Evolutionary conservation across 805 yeast genomes (phyloP).

Genomic region (Sporopachydermia quercuum): DNA sequence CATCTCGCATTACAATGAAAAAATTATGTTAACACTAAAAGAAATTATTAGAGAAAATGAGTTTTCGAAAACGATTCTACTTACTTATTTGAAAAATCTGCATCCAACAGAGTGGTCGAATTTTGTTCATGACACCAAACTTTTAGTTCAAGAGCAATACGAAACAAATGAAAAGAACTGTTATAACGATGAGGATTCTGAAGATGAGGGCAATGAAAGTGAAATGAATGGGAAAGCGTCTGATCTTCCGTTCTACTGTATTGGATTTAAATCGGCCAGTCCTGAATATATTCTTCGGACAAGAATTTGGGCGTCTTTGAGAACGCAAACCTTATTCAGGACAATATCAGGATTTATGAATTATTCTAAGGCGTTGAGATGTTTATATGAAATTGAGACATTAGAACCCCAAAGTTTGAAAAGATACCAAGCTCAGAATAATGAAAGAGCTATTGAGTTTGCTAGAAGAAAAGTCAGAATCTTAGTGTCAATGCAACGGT

Average conservation of each 20-base stretch:
- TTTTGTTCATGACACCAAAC: constrained; percentile 90
- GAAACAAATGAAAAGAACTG: constrained; percentile 7
- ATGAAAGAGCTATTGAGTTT: constrained; percentile 23
- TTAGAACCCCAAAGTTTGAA: constrained; percentile 94
- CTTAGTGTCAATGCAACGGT: constrained; percentile 80
- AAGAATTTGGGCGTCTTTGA: constrained; percentile 94
- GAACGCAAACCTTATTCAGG: constrained; percentile 93
- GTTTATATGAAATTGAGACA: constrained; percentile 86
- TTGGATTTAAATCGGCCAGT: constrained; percentile 95
- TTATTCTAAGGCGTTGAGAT: constrained; percentile 89
- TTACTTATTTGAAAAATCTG: constrained; percentile 87
- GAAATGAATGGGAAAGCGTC: constrained; percentile 68
- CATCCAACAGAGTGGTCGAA: constrained; percentile 98
- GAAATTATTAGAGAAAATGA: constrained; percentile 97
- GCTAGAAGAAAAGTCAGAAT: constrained; percentile 69
- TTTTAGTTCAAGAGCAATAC: constrained; percentile 81
- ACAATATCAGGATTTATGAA: constrained; percentile 98
- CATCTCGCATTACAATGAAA: constrained; percentile 93
- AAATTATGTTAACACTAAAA: constrained; percentile 81
- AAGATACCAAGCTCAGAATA: constrained; percentile 15
- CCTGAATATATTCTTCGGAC: constrained; percentile 95
- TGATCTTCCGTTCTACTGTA: constrained; percentile 87
- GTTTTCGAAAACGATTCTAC: constrained; percentile 82
- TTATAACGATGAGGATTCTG: constrained; percentile 23
- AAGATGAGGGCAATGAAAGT: constrained; percentile 46